A percentile compares a stretch with the other conserved stretches of the same genome.
Conservation (phyloP, 495 filamentous ascomycete species). For the Neohortaea acidophila region DNA sequence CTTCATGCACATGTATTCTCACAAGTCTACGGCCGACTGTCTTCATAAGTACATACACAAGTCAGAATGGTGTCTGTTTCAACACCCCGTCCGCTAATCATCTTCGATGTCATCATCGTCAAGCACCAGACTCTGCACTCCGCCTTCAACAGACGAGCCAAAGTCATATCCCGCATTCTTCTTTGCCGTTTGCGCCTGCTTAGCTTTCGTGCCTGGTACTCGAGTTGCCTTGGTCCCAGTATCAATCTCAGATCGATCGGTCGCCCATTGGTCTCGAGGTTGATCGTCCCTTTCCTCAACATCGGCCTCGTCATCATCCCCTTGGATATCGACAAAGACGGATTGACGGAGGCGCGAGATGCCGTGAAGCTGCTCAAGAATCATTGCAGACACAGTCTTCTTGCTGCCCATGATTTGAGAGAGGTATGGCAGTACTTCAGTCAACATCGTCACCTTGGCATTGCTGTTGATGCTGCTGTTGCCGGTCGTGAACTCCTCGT, state of each 20-base stretch:
- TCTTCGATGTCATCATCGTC: slow-evolving; percentile 97
- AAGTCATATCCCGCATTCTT: slow-evolving; percentile 11
- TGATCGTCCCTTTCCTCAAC: slow-evolving; percentile 32
- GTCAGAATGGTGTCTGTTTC: too few relatives aligned
- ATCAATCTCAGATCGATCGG: slow-evolving; percentile 28
- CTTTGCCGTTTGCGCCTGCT: slow-evolving; percentile 3
- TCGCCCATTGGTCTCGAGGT: slow-evolving; percentile 39
- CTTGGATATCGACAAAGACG: slow-evolving; percentile 29
- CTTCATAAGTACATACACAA: too few relatives aligned
- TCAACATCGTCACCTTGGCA: slow-evolving; percentile 51
- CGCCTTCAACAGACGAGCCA: slow-evolving; percentile 26
- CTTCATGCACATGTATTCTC: too few relatives aligned
- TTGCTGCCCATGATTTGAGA: slow-evolving; percentile 38
- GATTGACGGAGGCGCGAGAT: slow-evolving; percentile 56
- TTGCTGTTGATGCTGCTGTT: slow-evolving; percentile 39
- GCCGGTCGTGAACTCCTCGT: slow-evolving; percentile 18
- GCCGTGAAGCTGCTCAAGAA: slow-evolving; percentile 43
- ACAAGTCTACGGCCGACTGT: too few relatives aligned
- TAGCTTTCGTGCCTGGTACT: slow-evolving; percentile 11
- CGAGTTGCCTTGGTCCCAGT: background rate
- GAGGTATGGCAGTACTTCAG: slow-evolving; percentile 78
- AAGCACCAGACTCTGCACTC: slow-evolving; percentile 53
- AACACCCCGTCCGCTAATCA: too few relatives aligned
- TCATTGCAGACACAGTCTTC: slow-evolving; percentile 15
- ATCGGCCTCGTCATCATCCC: slow-evolving; percentile 24